Percentiles rank a stretch among this genome's conserved stretches.
Conservation (phyloP, 495 filamentous ascomycete species). For the Tuber aestivum region DNA sequence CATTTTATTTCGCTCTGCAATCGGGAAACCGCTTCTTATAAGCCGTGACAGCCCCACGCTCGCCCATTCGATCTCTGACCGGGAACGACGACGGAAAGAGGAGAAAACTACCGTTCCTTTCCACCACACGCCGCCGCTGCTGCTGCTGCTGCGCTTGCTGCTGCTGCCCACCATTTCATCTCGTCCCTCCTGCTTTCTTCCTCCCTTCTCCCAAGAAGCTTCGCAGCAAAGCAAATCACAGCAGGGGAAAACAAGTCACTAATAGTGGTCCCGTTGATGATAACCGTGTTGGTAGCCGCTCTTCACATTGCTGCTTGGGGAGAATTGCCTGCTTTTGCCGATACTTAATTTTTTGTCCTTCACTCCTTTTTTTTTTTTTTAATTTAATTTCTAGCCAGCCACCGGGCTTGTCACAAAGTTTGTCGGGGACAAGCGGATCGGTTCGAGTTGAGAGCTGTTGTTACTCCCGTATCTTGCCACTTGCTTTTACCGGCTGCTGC, state of each 20-base stretch:
- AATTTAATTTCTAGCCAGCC: neutral
- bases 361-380: neutral
- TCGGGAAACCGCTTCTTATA: slow-evolving; percentile 17
- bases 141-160: neutral
- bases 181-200: slow-evolving; percentile 1
- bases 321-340: neutral
- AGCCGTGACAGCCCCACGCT: slow-evolving; percentile 28
- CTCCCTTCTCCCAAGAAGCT: neutral
- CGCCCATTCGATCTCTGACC: slow-evolving; percentile 3
- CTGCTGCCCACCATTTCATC: neutral
- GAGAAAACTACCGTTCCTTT: neutral
- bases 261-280: neutral
- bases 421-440: neutral
- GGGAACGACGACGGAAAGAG: neutral
- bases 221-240: neutral
- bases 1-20: slow-evolving; percentile 10
- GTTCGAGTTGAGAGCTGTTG: slow-evolving; percentile 2
- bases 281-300: neutral
- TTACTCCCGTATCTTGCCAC: neutral
- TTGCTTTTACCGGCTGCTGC: neutral
- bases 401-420: neutral
- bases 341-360: neutral
- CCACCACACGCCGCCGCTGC: neutral
- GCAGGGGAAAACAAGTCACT: neutral
- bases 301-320: neutral